Evolutionary conservation across 345 rosid genomes (phyloP), one percentile per base, ranked within the genome.

Genomic region (Gossypium bickii): DNA sequence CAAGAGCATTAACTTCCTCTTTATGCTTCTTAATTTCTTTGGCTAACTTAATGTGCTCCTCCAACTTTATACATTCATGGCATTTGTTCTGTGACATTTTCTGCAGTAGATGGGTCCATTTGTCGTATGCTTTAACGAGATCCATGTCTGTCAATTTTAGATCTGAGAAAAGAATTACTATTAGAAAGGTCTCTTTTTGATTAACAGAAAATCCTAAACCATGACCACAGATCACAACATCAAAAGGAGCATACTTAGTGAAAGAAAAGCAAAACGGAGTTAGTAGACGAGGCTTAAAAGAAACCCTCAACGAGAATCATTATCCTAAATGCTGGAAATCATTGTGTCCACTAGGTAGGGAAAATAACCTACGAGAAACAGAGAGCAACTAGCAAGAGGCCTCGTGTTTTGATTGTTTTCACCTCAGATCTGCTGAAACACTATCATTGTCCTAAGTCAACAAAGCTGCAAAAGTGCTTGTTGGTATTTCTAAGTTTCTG

Each of bases 41-140:
- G 49, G 93, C 95, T 78, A 93, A 77, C 78, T 81, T 84, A 29
- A 91, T 83, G 83, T 95, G 97, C 83, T 93, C 97, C 83, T 87
- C 90, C 81, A 91, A 55, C 84, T 91, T 93, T 77, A 86, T 82
- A 81, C 99, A 95, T 60, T 89, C 94, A 72, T 91, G 93, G 78
- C 98, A 94, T 81, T 94, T 94, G 74, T 89, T 94, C 84, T 67
- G 75, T 20, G 89, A 83, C 98, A 94, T 91, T 83, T 92, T 89
- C 81, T 83, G 89, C 85, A 86, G 34, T n/a, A 92, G 78, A 74
- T 71, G 76, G 70, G 81, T 80, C 97, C 97, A 85, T 79, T 81
- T 86, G 71, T 80, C 11, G 85, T 90, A 93, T 62, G 78, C 82
- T 74, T 84, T 79, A 78, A 90, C 95, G 68, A 86, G 81, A 74